Base-by-base conservation (phyloP, 2,329 filamentous ascomycete genomes). In the Orbilia oligospora region DNA sequence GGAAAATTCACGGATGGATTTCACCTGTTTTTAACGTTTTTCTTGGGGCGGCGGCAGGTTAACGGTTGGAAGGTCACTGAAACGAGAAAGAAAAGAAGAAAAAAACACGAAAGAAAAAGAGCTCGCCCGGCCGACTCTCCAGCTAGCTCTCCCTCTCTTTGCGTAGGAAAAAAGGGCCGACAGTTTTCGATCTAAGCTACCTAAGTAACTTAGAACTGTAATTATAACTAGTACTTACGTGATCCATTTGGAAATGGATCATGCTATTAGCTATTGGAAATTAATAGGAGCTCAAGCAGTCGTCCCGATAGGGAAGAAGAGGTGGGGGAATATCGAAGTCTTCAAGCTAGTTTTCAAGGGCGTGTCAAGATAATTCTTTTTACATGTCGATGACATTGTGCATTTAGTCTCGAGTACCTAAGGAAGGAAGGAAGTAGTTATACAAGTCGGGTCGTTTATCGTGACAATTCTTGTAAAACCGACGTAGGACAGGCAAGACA, bases 261-360 rank as follows among this genome's bases (percentile, higher is more conserved):
- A 44, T 61, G 36, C 36, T 44, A 41, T 44, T 18, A 18, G 12
- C n/a, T n/a, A n/a, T n/a, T n/a, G n/a, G n/a, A n/a, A n/a, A n/a
- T n/a, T n/a, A 27, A 44, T 61, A 44, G 56, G 56, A 61, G 56
- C 53, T 56, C 53, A 20, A 36, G 53, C 30, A 27, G 12, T 56
- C n/a, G n/a, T 56, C 30, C 24, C 4, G 1, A 6, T 10, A 53
- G 24, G 14, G 24, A 22, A 36, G 12, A 5, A 30, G 24, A 53
- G n/a, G 36, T 20, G 5, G 8, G 12, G 33, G 24, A 16, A 33
- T 5, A 3, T n/a, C 1, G 27, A 27, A 5, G 16, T 33, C 38
- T 16, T 41, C 24, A 22, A 58, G n/a, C n/a, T n/a, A n/a, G n/a
- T n/a, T n/a, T n/a, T n/a, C n/a, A n/a, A 38, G 4, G 53, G 16